These are phyloP conservation scores for Porpolomopsis calyptriformis DNA, from an alignment of 768 basidiomycete genomes.

Conservation along the genomic window DNA sequence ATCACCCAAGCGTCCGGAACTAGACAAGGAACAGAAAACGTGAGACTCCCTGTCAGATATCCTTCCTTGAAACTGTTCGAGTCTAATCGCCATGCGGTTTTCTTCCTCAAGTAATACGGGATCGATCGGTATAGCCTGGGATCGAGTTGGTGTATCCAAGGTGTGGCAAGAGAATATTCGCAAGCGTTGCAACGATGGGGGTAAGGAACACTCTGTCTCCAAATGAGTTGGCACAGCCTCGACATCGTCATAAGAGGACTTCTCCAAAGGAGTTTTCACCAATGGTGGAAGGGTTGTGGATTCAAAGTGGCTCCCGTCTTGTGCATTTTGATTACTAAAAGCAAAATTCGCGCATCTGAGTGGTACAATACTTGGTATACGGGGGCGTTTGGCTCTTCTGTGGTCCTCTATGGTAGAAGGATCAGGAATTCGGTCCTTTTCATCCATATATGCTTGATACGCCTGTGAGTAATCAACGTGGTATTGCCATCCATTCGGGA, in stretches of 20 bases:
- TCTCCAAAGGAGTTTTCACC: not conserved
- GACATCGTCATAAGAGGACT: not conserved
- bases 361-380: constrained; percentile 32
- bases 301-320: not conserved
- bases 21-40: too few species aligned
- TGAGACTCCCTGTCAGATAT: too few species aligned
- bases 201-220: not conserved
- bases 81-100: too few species aligned
- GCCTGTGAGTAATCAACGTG: constrained; percentile 27
- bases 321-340: not conserved
- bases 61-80: too few species aligned
- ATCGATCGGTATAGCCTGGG: too few species aligned
- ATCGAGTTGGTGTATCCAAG: too few species aligned
- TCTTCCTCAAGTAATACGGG: too few species aligned
- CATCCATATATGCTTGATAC: constrained; percentile 26
- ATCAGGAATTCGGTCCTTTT: constrained; percentile 10
- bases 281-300: constrained; percentile 2
- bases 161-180: too few species aligned
- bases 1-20: too few species aligned
- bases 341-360: constrained; percentile 12
- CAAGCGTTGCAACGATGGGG: constrained; percentile 2
- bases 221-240: not conserved
- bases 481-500: constrained; percentile 40
- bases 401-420: constrained; percentile 4
- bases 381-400: constrained; percentile 15